Evolutionary conservation across 2,329 filamentous ascomycete genomes (phyloP).

Genomic region (Sporothrix sp.): DNA sequence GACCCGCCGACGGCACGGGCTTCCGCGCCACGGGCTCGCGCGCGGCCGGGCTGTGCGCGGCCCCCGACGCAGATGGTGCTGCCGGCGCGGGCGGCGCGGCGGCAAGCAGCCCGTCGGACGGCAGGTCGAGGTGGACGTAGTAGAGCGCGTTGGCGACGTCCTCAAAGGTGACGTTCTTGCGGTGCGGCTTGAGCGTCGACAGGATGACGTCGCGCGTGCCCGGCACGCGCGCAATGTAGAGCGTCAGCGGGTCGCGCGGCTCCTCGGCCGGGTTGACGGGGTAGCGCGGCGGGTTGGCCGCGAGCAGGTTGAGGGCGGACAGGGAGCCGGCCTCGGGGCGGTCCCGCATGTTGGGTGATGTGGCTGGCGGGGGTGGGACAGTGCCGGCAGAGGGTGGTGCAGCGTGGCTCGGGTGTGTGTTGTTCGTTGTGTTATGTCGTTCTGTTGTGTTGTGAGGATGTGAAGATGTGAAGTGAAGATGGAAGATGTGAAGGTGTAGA

Average conservation of each 20-base stretch:
- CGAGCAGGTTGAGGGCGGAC: slow-evolving; percentile 67
- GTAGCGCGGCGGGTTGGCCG: slow-evolving; percentile 78
- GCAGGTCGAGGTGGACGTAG: slow-evolving; percentile 71
- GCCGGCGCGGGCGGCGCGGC: slow-evolving; percentile 19
- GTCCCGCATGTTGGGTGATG: not conserved
- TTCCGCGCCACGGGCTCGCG: slow-evolving; percentile 37
- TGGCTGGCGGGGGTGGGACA: no score
- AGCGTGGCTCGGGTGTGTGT: no score
- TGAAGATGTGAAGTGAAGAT: no score
- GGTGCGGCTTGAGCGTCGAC: slow-evolving; percentile 77
- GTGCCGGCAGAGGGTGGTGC: no score
- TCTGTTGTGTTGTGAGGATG: no score
- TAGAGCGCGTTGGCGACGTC: slow-evolving; percentile 85
- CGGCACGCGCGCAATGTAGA: slow-evolving; percentile 91
- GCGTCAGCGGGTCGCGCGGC: slow-evolving; percentile 59
- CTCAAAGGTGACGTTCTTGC: slow-evolving; percentile 78
- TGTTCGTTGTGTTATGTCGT: no score
- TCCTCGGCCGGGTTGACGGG: slow-evolving; percentile 65
- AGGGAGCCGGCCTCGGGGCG: slow-evolving; percentile 75
- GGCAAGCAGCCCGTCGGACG: slow-evolving; percentile 40
- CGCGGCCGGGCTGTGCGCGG: slow-evolving; percentile 13
- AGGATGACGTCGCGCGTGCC: slow-evolving; percentile 89
- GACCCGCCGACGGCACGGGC: slow-evolving; percentile 35
- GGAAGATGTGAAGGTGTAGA: no score
- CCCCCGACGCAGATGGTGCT: slow-evolving; percentile 36